Evolutionary conservation across 169 alveolate genomes (phyloP).

Genomic region (Cryptosporidium xiaoi): DNA sequence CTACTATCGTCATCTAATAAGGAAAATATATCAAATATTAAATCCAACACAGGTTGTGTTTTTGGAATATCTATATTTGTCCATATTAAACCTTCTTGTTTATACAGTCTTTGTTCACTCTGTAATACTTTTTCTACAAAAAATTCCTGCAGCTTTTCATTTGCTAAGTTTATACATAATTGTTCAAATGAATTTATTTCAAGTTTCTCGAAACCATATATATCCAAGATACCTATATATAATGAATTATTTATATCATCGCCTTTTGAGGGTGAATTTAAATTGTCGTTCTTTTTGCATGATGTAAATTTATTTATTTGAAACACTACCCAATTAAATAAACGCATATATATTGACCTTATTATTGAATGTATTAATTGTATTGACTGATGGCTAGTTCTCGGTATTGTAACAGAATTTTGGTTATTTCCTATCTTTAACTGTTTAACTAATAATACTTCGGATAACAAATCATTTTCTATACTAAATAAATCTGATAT

Average conservation of each 20-base stretch:
- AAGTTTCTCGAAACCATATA: slow-evolving; percentile 90
- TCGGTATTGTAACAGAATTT: slow-evolving; percentile 30
- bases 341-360: slow-evolving; percentile 45
- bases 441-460: slow-evolving; percentile 36
- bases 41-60: slow-evolving; percentile 47
- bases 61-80: slow-evolving; percentile 67
- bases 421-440: slow-evolving; percentile 56
- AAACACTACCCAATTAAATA: slow-evolving; percentile 66
- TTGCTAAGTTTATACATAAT: slow-evolving; percentile 88
- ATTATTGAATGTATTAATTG: slow-evolving; percentile 55
- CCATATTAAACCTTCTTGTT: slow-evolving; percentile 86
- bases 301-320: slow-evolving; percentile 64
- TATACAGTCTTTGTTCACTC: slow-evolving; percentile 85
- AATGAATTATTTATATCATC: slow-evolving; percentile 66
- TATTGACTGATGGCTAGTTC: slow-evolving; percentile 58
- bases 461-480: slow-evolving; percentile 10
- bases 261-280: slow-evolving; percentile 22
- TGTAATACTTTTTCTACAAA: slow-evolving; percentile 89
- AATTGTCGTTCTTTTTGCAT: slow-evolving; percentile 12
- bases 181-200: slow-evolving; percentile 88
- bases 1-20: slow-evolving; percentile 66
- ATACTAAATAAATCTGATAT: slow-evolving; percentile 37
- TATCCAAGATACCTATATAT: slow-evolving; percentile 87
- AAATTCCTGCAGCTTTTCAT: slow-evolving; percentile 89
- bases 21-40: slow-evolving; percentile 57